Base-by-base conservation (phyloP, 768 basidiomycete species). In the Aureoboletus auriporus region DNA sequence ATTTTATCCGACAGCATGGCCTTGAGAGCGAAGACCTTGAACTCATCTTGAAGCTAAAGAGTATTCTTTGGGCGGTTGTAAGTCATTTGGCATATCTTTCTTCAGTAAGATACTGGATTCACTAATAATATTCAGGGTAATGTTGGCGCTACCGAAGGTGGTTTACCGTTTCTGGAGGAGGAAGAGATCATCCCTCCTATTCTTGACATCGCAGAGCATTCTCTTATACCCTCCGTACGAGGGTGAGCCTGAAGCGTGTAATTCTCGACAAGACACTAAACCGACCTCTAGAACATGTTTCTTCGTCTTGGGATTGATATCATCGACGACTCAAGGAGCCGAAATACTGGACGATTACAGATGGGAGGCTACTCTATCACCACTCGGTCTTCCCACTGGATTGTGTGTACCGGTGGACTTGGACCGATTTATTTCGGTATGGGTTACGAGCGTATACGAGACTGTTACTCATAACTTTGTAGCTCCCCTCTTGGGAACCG, bases 1-100 rank as follows among this genome's bases (percentile, higher is more conserved):
- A 90, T 50, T 89, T 95, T 58, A 89, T 98, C 44, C 79, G 90
- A 20, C 80, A 84, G 50, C 93, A 98, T 64, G 86, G 85, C 16
- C 75, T 86, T 42, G 95, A 97, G 66, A 80, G 78, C 41, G 80
- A 85, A 48, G 95, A 98, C 63, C 68, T 79, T 11, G 89, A 89
- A 35, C 74, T 96, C 31, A 87, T 97, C 41, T 71, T 86, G 60
- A 93, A 90, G 66, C 67, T 99, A 38, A 98, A 99, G 69, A 95
- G 93, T 61, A 88, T 93, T 12, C 73, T 98, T 0, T 99, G 96
- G 96, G 93, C 93, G 5, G 87, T 98, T 47, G 95, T 97, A 66
- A 59, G 89, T 78, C 12, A 23, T n/a, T n/a, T 17, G 4, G 11
- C 46, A 1, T 11, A 11, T 28, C 42, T 16, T 39, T 40, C 8